Evolutionary conservation across 306 rosid genomes (phyloP), one percentile per base, ranked within the genome.

Genomic region (Cucurbita argyrosperma): DNA sequence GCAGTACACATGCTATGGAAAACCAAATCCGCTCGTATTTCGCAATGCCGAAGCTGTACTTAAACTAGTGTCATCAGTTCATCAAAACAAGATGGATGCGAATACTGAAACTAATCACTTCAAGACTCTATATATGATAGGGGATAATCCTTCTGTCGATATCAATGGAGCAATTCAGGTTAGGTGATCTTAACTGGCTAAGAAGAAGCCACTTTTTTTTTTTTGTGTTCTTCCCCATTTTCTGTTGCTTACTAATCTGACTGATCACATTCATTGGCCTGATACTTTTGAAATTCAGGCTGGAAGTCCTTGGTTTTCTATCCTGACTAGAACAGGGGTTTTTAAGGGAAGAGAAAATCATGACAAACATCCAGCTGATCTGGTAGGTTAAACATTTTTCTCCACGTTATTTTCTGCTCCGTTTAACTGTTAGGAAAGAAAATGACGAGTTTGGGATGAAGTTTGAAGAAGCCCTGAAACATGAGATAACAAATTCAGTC

Each of bases 231-330:
- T 15, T 16, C 39, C n/a, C 47, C 3, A 16, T 37, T 72, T 16
- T 38, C n/a, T 53, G 26, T 11, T 30, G 37, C 35, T 53, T 16
- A n/a, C 39, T 37, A 9, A 12, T 4, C 13, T 7, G 10, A 52
- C 19, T 26, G 35, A 30, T 30, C 35, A 30, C 4, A 30, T 30
- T 30, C 35, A 30, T 30, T 30, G 35, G 35, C 35, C 2, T 30
- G 59, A 15, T 54, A 71, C 45, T 68, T 77, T 77, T 79, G 51
- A 58, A 52, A 75, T 83, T 82, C 88, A 93, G 98, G 85, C 88
- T 0, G 98, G 96, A 58, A 85, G 82, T 79, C 98, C 96, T 76
- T 93, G 98, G 98, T 93, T 93, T 87, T 90, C 97, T 42, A 93
- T 93, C 82, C 85, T 93, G 79, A 93, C 97, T 12, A 87, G 96